A percentile compares a stretch with the other conserved stretches of the same genome.
These are phyloP conservation scores for Striga asiatica DNA, from an alignment of 257 asterid species.

Conservation along the genomic window DNA sequence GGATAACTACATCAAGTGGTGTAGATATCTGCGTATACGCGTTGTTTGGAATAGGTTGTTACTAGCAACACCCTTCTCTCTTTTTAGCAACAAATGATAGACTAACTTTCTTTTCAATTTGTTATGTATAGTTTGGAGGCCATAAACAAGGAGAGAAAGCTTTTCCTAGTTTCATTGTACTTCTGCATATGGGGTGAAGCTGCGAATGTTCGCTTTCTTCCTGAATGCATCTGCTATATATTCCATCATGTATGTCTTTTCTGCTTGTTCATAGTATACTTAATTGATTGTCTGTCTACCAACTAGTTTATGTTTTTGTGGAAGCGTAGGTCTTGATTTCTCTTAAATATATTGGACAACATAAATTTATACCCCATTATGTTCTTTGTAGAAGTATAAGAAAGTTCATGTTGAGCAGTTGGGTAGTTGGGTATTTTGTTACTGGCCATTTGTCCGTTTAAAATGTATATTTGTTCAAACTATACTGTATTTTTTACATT, in stretches of 20 bases:
- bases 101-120: slow-evolving; percentile 20
- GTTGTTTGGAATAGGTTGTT: slow-evolving; percentile 77
- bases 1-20: slow-evolving; percentile 97
- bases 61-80: slow-evolving; percentile 15
- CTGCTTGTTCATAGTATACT: background rate
- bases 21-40: slow-evolving; percentile 79
- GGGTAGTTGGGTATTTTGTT: too few relatives aligned
- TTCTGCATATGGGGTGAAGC: slow-evolving; percentile 99
- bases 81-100: background rate
- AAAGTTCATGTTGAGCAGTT: too few relatives aligned
- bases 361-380: slow-evolving; percentile 5
- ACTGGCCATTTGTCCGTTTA: background rate
- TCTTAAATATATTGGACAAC: slow-evolving; percentile 3
- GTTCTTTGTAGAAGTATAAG: slow-evolving; percentile 1
- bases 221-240: slow-evolving; percentile 94
- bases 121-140: slow-evolving; percentile 66
- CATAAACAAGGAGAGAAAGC: slow-evolving; percentile 80
- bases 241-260: slow-evolving; percentile 75
- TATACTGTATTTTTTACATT: too few relatives aligned
- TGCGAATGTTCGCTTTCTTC: slow-evolving; percentile 91
- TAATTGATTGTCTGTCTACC: slow-evolving; percentile 4
- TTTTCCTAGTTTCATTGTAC: slow-evolving; percentile 72
- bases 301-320: background rate
- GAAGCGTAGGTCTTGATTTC: slow-evolving; percentile 3
- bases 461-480: too few relatives aligned